Evolutionary conservation across 345 rosid species (phyloP).

Genomic region (Rhodomyrtus tomentosa): DNA sequence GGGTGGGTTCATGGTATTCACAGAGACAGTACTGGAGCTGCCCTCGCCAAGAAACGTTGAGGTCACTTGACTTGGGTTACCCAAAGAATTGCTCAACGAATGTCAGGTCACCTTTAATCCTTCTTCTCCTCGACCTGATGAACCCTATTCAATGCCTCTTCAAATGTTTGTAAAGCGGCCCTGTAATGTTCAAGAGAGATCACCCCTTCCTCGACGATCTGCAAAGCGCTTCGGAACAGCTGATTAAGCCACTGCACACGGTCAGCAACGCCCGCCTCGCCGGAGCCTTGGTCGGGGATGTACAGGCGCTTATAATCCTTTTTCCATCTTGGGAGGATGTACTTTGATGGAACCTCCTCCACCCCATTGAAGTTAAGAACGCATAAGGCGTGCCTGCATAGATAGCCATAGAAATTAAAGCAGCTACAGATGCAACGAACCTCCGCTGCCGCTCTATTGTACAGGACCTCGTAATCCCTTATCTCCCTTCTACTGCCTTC

Average conservation of each 20-base stretch:
- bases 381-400: conserved; percentile 77
- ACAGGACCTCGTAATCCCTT: conserved; percentile 60
- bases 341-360: conserved; percentile 54
- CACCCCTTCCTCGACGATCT: conserved; percentile 58
- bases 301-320: conserved; percentile 51
- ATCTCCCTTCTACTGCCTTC: conserved; percentile 52
- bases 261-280: conserved; percentile 5
- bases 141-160: conserved; percentile 40
- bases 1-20: background rate
- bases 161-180: conserved; percentile 41
- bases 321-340: conserved; percentile 53
- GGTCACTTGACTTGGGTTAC: background rate
- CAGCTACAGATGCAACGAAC: conserved; percentile 82
- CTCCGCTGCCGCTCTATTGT: conserved; percentile 62
- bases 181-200: conserved; percentile 54
- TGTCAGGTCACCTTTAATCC: background rate
- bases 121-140: conserved; percentile 29
- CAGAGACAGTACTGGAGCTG: background rate
- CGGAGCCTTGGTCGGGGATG: conserved; percentile 16
- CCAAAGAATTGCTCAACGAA: background rate
- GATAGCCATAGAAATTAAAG: conserved; percentile 71
- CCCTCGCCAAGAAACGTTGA: background rate
- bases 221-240: conserved; percentile 40
- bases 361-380: conserved; percentile 68
- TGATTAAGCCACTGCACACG: conserved; percentile 44